These are phyloP conservation scores for Triticum turgidum DNA, from an alignment of 176 grass and related monocot genomes.

Conservation along the genomic window DNA sequence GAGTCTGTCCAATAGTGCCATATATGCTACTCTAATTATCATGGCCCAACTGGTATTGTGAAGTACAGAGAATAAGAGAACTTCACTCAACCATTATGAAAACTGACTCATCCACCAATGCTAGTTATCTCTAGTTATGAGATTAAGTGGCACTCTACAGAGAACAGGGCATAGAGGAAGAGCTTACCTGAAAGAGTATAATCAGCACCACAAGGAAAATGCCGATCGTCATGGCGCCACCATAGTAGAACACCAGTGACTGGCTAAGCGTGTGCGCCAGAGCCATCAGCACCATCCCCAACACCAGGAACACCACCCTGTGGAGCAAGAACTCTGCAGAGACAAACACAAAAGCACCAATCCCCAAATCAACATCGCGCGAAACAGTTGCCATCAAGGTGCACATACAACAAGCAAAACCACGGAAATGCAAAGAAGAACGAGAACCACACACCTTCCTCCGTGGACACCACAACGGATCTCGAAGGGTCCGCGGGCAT, in stretches of 20 bases:
- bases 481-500: conserved; percentile 61
- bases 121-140: not conserved
- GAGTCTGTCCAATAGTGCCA: not conserved
- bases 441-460: conserved; percentile 53
- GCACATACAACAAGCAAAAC: not conserved
- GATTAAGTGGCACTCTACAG: not conserved
- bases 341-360: not conserved
- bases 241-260: conserved; percentile 93
- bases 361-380: not conserved
- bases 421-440: not conserved
- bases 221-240: conserved; percentile 85
- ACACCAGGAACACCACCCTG: conserved; percentile 77
- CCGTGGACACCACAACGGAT: conserved; percentile 55
- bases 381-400: not conserved
- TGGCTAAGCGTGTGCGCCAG: conserved; percentile 63
- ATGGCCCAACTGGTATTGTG: not conserved
- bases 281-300: conserved; percentile 71
- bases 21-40: not conserved
- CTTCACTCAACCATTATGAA: not conserved
- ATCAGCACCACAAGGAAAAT: conserved; percentile 83
- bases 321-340: conserved; percentile 71
- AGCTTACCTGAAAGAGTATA: conserved; percentile 86
- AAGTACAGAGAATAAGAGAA: not conserved
- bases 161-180: not conserved
- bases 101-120: not conserved